Base-by-base conservation (phyloP, 352 stramenopile species). In the Aphanomyces invadans region DNA sequence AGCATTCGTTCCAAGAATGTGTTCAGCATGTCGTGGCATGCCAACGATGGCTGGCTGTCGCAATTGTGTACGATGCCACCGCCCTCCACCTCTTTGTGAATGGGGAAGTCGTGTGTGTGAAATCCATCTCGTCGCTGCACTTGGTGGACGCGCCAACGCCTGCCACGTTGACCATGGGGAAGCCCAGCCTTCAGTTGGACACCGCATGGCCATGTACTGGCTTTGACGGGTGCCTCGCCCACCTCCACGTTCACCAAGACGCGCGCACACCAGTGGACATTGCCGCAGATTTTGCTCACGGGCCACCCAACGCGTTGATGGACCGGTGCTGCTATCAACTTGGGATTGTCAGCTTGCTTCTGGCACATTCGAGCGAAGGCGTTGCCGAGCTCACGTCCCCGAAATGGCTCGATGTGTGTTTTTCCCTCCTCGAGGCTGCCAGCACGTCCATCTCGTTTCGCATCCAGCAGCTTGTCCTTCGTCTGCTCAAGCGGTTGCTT, bases 1-100 rank as follows among this genome's bases (percentile, higher is more conserved):
- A 57, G 25, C 49, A 57, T 29, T 57, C 49, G 2, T 57, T 57
- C 36, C 49, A 57, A n/a, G 49, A 57, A 57, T 38, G 23, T 38
- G 21, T 57, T 26, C 49, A 57, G n/a, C 49, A 28, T 26, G 25
- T 39, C 17, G 49, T 57, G 17, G 19, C 25, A n/a, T 33, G 49
- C 49, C 25, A 84, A 10, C 78, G 68, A 33, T 98, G 92, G 92
- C 77, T 75, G 0, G 88, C 97, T 54, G 71, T 98, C 5, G 84
- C 85, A 2, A 62, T 97, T 3, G 86, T 97, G 10, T 67, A 86
- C 49, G 92, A 98, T 75, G 74, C 76, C 2, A 71, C 74, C 4
- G 97, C 97, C 62, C 56, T 98, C 5, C 81, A 87, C 2, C 64
- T 98, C 5, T 98, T 95, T 67, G 61, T 97, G 11, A 97, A 98